These are phyloP conservation scores for Oxyria digyna DNA, from an alignment of 148 eudicot genomes.

Conservation along the genomic window DNA sequence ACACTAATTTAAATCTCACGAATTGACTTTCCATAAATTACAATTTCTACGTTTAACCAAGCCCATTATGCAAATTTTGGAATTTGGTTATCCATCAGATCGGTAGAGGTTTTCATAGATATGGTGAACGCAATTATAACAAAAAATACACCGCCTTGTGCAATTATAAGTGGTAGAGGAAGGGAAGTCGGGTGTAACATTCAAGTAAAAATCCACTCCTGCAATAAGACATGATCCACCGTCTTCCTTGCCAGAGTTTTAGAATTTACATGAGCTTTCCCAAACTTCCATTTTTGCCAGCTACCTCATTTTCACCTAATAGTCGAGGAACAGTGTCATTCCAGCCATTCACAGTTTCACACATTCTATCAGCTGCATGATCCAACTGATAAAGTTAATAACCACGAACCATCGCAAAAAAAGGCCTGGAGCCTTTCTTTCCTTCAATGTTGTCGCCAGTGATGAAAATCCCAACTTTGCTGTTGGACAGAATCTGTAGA, in stretches of 20 bases:
- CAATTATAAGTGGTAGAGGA: not conserved
- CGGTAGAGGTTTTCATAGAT: not conserved
- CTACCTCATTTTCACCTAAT: not conserved
- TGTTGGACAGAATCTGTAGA: not conserved
- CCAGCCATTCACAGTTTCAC: no score
- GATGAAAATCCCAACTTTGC: not conserved
- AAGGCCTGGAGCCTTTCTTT: no score
- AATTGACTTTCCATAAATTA: no score
- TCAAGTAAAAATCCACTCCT: not conserved
- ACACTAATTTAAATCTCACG: no score
- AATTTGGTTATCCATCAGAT: no score
- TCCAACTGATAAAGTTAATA: not conserved
- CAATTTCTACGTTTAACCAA: no score
- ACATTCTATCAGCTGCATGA: not conserved
- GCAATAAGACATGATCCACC: not conserved
- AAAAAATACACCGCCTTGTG: not conserved
- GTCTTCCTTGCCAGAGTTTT: not conserved
- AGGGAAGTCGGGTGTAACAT: no score
- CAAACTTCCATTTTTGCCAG: not conserved
- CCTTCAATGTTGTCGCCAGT: not conserved
- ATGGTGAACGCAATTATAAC: not conserved
- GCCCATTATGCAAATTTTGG: no score
- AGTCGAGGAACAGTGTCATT: not conserved
- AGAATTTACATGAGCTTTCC: not conserved
- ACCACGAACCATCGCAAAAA: not conserved